Evolutionary conservation across 352 stramenopile genomes (phyloP).

Genomic region (Blastocystis sp.): DNA sequence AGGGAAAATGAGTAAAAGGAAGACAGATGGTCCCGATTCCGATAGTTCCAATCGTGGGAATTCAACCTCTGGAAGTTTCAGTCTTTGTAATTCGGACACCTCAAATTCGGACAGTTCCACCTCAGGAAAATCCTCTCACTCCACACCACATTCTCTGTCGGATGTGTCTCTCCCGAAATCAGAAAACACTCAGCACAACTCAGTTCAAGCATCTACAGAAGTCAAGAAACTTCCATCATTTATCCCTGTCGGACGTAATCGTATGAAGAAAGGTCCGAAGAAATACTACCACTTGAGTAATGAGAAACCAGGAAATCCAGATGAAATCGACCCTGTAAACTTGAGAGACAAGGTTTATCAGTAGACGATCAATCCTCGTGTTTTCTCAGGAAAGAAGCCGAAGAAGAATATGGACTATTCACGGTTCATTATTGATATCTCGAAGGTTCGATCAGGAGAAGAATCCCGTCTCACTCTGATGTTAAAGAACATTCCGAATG

Average conservation of each 20-base stretch:
- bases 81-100: too few species aligned
- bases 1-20: too few species aligned
- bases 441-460: slow-evolving; percentile 64
- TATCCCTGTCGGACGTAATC: too few species aligned
- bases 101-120: too few species aligned
- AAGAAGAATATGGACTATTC: slow-evolving; percentile 61
- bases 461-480: slow-evolving; percentile 95
- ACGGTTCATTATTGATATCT: slow-evolving; percentile 31
- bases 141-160: too few species aligned
- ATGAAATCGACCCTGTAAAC: slow-evolving; percentile 55
- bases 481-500: slow-evolving; percentile 99
- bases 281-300: not conserved
- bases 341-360: not conserved
- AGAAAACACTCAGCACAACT: too few species aligned
- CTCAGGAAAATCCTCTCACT: too few species aligned
- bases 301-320: slow-evolving; percentile 39
- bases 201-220: too few species aligned
- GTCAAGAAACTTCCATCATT: not conserved
- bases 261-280: not conserved
- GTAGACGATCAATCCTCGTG: slow-evolving; percentile 58
- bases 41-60: too few species aligned
- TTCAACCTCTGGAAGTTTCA: too few species aligned
- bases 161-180: too few species aligned
- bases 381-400: slow-evolving; percentile 57
- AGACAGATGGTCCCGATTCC: too few species aligned